Evolutionary conservation across 345 rosid genomes (phyloP).

Genomic region (Dovyalis caffra): DNA sequence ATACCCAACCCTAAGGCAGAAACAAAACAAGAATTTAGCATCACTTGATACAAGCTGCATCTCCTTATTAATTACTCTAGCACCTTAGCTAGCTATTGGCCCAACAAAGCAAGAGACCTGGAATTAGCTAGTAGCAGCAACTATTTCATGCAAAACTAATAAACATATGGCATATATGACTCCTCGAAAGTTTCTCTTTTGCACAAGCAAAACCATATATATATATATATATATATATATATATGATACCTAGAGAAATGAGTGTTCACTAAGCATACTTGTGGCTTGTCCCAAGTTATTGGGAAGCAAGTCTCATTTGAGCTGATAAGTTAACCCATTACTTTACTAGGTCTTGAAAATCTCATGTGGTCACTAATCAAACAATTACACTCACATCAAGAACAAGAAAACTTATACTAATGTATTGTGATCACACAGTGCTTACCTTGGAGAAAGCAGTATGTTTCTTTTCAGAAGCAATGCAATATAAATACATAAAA

Average conservation of each 20-base stretch:
- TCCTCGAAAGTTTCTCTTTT: neutral
- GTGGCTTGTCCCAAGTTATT: conserved; percentile 1
- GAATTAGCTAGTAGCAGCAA: neutral
- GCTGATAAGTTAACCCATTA: neutral
- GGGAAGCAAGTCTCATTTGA: conserved; percentile 3
- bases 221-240: neutral
- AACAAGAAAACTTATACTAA: conserved; percentile 12
- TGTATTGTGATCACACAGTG: neutral
- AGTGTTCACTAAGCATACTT: neutral
- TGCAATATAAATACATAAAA: neutral
- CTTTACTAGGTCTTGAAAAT: neutral
- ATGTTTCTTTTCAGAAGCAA: conserved; percentile 18
- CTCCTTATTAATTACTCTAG: neutral
- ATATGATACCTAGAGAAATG: neutral
- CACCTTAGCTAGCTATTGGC: neutral
- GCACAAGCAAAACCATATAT: neutral
- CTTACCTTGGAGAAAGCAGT: conserved; percentile 23
- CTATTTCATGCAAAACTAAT: neutral
- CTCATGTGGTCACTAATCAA: conserved; percentile 9
- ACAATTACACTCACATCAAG: conserved; percentile 15
- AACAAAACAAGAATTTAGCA: neutral
- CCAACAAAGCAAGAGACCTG: neutral
- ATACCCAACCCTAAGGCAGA: neutral
- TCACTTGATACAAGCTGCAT: neutral
- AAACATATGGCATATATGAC: neutral